phyloP scores from a whole-genome alignment of 805 yeast genomes.

The Blastobotrys robertii region DNA sequence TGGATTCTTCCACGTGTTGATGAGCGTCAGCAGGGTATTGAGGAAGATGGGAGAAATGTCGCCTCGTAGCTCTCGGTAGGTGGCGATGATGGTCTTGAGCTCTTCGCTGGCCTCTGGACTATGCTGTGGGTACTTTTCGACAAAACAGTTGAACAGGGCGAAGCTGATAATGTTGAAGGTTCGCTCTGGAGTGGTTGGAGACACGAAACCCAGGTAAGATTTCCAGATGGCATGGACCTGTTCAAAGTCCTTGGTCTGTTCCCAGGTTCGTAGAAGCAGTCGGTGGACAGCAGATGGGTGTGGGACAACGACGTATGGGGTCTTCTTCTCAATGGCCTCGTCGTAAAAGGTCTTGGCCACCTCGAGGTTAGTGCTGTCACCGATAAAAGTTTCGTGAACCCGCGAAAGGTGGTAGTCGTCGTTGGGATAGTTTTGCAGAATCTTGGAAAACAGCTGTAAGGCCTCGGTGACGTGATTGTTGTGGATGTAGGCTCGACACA shows the following conservation, averaged over 20 bases:
- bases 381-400: conserved; percentile 70
- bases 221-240: conserved; percentile 36
- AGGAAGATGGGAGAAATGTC: conserved; percentile 71
- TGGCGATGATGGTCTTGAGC: conserved; percentile 46
- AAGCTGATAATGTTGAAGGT: conserved; percentile 46
- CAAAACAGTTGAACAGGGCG: conserved; percentile 60
- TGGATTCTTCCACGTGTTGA: conserved; percentile 57
- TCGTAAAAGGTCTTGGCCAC: conserved; percentile 68
- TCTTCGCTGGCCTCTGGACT: conserved; percentile 45
- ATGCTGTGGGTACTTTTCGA: conserved; percentile 43
- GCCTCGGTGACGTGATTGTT: conserved; percentile 61
- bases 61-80: conserved; percentile 46
- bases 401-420: conserved; percentile 36
- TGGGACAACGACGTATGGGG: conserved; percentile 62
- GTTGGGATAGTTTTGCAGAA: conserved; percentile 34
- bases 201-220: conserved; percentile 38
- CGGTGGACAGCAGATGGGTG: conserved; percentile 67
- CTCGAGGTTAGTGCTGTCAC: conserved; percentile 60
- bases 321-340: conserved; percentile 56
- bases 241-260: conserved; percentile 42
- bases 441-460: conserved; percentile 40
- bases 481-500: conserved; percentile 62
- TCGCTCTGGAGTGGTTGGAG: conserved; percentile 13
- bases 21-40: conserved; percentile 61
- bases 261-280: conserved; percentile 47